Evolutionary conservation across 495 filamentous ascomycete genomes (phyloP).

Genomic region (Penicillium atrosanguineum): DNA sequence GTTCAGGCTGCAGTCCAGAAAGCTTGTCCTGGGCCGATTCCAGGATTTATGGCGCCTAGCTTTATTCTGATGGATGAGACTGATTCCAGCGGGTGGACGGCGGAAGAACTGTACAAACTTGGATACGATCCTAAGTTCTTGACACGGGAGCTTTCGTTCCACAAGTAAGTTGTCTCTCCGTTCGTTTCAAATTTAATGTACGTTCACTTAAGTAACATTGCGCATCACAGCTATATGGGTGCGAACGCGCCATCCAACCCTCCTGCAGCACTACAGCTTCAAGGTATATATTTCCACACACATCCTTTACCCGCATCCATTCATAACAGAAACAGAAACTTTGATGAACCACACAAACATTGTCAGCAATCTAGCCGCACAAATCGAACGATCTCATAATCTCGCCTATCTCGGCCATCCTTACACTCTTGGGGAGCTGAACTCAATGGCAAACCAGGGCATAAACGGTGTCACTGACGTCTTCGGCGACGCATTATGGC

Average conservation of each 20-base stretch:
- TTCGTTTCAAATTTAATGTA: neutral
- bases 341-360: constrained; percentile 25
- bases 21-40: constrained; percentile 13
- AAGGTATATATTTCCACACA: no score
- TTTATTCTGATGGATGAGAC: constrained; percentile 1
- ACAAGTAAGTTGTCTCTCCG: constrained; percentile 5
- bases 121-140: constrained; percentile 17
- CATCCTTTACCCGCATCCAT: neutral
- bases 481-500: constrained; percentile 19
- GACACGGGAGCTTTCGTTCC: constrained; percentile 15
- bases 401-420: constrained; percentile 16
- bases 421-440: constrained; percentile 13
- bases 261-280: constrained; percentile 4
- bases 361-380: constrained; percentile 3
- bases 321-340: no score
- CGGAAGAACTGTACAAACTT: constrained; percentile 11
- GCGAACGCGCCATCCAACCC: neutral
- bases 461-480: constrained; percentile 10
- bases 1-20: constrained; percentile 7
- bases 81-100: constrained; percentile 6
- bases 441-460: constrained; percentile 18
- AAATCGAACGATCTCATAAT: constrained; percentile 12
- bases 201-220: neutral
- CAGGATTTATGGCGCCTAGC: constrained; percentile 18
- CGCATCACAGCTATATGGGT: constrained; percentile 11